phyloP scores from a whole-genome alignment of 139 green algal genomes.

The Mesotaenium endlicherianum region DNA sequence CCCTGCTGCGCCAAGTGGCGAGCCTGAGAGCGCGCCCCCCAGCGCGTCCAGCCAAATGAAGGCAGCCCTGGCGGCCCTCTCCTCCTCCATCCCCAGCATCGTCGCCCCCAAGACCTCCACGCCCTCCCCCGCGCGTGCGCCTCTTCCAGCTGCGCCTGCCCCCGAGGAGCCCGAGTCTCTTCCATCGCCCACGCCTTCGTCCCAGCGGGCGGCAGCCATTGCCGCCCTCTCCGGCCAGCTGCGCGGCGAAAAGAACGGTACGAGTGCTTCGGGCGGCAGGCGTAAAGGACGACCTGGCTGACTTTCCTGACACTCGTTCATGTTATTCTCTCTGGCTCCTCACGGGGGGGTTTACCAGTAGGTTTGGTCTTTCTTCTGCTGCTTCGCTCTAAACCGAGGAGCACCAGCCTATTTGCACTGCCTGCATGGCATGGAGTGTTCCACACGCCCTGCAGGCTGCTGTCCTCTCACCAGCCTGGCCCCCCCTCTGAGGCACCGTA shows the following conservation, averaged over 20 bases:
- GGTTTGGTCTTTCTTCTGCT: background rate
- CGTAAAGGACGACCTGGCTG: background rate
- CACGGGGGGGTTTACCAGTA: background rate
- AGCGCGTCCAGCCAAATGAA: conserved; percentile 6
- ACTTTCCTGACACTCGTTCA: background rate
- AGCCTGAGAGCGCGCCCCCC: background rate
- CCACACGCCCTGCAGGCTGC: too few relatives aligned
- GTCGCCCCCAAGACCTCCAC: background rate
- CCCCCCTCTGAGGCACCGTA: too few relatives aligned
- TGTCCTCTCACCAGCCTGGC: too few relatives aligned
- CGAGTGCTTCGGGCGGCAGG: background rate
- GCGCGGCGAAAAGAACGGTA: conserved; percentile 7
- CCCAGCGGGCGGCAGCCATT: conserved; percentile 31
- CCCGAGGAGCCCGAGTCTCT: too few relatives aligned
- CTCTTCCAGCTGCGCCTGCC: background rate
- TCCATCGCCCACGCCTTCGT: too few relatives aligned
- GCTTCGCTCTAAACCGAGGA: background rate
- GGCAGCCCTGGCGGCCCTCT: conserved; percentile 23
- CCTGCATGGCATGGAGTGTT: too few relatives aligned
- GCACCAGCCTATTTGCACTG: too few relatives aligned
- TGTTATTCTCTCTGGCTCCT: background rate
- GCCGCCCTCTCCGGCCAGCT: conserved; percentile 31
- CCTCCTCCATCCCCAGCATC: background rate
- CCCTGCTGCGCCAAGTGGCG: background rate
- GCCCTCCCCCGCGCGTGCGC: background rate